Conservation (phyloP, 176 grass and related monocot genomes). For the Musa itinerans region DNA sequence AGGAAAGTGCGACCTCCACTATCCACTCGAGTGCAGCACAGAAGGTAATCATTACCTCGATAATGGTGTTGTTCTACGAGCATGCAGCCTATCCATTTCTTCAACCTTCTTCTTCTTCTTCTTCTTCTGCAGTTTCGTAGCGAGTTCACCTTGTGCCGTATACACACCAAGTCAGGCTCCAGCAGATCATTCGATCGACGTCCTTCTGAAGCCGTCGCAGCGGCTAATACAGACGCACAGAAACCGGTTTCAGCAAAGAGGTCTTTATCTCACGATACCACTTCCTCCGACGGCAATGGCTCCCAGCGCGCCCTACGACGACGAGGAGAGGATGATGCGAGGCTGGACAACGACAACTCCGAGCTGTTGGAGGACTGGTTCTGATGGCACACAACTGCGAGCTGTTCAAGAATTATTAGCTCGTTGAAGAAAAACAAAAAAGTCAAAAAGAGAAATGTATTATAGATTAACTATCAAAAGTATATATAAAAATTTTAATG, state of each 20-base stretch:
- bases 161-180: conserved; percentile 50
- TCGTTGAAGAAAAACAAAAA: too few relatives aligned
- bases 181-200: conserved; percentile 66
- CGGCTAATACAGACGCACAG: neutral
- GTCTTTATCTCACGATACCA: neutral
- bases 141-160: conserved; percentile 60
- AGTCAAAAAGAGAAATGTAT: too few relatives aligned
- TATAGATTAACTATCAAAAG: too few relatives aligned
- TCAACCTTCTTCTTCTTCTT: neutral
- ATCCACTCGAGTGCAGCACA: neutral
- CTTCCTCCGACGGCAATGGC: neutral
- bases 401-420: too few relatives aligned
- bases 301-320: neutral
- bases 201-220: conserved; percentile 4
- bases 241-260: neutral
- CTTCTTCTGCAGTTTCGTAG: conserved; percentile 36
- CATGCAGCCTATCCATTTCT: neutral
- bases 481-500: too few relatives aligned
- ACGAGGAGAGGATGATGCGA: neutral
- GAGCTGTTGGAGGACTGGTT: too few relatives aligned
- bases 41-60: neutral
- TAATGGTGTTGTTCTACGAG: neutral
- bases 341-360: neutral
- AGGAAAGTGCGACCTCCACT: conserved; percentile 16
- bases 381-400: too few relatives aligned